Percentiles rank a stretch among this genome's conserved stretches.
Evolutionary conservation across 1,284 basidiomycete genomes (phyloP).

Genomic region (Heterobasidion annosum): DNA sequence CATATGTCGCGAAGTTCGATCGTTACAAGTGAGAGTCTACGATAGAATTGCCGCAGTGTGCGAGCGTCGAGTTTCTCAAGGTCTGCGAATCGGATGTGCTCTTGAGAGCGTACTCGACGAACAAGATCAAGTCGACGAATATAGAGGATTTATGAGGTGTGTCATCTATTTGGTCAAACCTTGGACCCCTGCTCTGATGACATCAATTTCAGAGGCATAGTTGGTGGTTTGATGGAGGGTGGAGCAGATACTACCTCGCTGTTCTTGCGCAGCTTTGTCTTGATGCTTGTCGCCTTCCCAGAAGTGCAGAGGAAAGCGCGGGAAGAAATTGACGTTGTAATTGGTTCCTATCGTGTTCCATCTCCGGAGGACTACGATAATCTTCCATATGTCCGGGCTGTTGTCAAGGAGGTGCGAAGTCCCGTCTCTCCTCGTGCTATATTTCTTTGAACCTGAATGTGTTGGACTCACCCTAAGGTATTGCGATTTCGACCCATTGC

Average conservation of each 20-base stretch:
- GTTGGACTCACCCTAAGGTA: background rate
- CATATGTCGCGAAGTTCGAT: constrained; percentile 13
- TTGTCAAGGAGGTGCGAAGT: constrained; percentile 26
- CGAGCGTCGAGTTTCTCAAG: background rate
- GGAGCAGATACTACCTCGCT: constrained; percentile 21
- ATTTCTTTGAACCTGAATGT: background rate
- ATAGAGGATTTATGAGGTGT: too few relatives aligned
- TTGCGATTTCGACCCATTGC: background rate
- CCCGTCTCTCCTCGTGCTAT: background rate
- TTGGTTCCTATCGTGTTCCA: constrained; percentile 24
- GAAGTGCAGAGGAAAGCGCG: constrained; percentile 22
- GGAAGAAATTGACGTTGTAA: constrained; percentile 26
- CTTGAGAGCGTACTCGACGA: too few relatives aligned
- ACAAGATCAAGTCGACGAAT: too few relatives aligned
- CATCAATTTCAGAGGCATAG: background rate
- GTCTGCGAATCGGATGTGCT: background rate
- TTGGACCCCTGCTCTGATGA: too few relatives aligned
- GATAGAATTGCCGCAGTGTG: constrained; percentile 12
- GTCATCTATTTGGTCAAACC: too few relatives aligned
- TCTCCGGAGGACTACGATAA: constrained; percentile 20
- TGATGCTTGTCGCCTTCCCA: constrained; percentile 21
- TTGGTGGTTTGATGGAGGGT: constrained; percentile 13
- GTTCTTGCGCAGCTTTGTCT: constrained; percentile 19
- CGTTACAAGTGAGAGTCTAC: constrained; percentile 16
- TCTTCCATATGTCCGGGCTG: constrained; percentile 25